Percentiles rank a stretch among this genome's conserved stretches.
These are phyloP conservation scores for Laetiporus sulphureus DNA, from an alignment of 1,284 basidiomycete species.

Conservation along the genomic window DNA sequence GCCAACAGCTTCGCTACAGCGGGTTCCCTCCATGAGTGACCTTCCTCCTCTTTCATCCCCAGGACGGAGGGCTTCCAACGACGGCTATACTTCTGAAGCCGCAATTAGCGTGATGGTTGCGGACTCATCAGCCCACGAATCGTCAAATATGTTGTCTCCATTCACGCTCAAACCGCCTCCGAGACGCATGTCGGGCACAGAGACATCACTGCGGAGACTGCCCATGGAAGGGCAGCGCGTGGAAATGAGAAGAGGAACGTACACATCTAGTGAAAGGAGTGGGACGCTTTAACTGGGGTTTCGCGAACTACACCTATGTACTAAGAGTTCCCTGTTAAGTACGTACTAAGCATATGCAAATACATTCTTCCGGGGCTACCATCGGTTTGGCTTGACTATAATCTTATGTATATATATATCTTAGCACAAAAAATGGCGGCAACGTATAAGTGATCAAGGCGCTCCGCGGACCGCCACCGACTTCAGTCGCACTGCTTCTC, in stretches of 20 bases:
- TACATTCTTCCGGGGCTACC: too few species aligned
- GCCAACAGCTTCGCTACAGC: constrained; percentile 10
- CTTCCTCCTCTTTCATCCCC: constrained; percentile 18
- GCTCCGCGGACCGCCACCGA: too few species aligned
- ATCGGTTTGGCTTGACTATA: too few species aligned
- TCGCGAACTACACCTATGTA: too few species aligned
- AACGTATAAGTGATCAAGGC: too few species aligned
- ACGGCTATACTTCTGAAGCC: constrained; percentile 10
- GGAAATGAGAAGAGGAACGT: constrained; percentile 23
- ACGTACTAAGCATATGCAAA: too few species aligned
- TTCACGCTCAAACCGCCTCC: constrained; percentile 19
- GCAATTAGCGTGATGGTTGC: constrained; percentile 2
- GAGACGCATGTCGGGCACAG: constrained; percentile 12
- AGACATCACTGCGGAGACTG: constrained; percentile 7
- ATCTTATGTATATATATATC: too few species aligned
- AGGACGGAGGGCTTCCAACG: constrained; percentile 18
- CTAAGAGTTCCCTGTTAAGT: too few species aligned
- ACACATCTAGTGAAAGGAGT: too few species aligned
- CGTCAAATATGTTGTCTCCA: constrained; percentile 8
- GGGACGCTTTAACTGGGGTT: too few species aligned
- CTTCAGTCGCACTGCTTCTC: too few species aligned
- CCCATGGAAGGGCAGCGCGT: constrained; percentile 13
- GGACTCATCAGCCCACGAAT: neutral
- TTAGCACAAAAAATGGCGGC: too few species aligned
- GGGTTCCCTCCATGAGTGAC: constrained; percentile 17